Evolutionary conservation across 768 basidiomycete genomes (phyloP).

Genomic region (Trametes elegans): DNA sequence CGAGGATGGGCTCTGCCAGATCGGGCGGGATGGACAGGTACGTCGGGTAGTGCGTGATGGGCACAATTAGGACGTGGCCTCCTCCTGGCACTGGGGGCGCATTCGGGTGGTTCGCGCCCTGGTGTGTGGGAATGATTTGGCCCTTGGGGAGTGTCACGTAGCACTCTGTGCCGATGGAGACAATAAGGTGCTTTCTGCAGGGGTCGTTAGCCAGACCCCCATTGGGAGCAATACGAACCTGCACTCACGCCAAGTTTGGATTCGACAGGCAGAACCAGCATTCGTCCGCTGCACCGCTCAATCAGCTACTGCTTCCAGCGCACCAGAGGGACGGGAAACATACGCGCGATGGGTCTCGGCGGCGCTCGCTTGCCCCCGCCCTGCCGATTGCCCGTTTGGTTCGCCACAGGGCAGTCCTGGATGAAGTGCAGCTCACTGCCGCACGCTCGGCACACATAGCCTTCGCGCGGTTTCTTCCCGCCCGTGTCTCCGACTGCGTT

Average conservation of each 20-base stretch:
- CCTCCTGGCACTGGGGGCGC: conserved; percentile 76
- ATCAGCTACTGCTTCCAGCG: background rate
- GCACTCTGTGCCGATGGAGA: conserved; percentile 89
- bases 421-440: conserved; percentile 84
- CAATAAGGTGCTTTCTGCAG: conserved; percentile 89
- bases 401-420: conserved; percentile 79
- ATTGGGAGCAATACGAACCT: background rate
- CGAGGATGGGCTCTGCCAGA: conserved; percentile 67
- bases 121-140: conserved; percentile 83
- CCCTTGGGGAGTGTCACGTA: conserved; percentile 97
- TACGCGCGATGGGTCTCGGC: conserved; percentile 70
- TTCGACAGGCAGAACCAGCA: conserved; percentile 99
- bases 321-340: conserved; percentile 43
- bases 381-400: conserved; percentile 42
- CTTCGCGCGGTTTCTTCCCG: conserved; percentile 75
- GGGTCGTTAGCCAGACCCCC: background rate
- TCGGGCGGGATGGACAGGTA: conserved; percentile 79
- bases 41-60: conserved; percentile 92
- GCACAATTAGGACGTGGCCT: conserved; percentile 92
- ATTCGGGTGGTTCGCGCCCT: conserved; percentile 41
- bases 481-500: conserved; percentile 80
- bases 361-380: conserved; percentile 49
- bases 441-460: conserved; percentile 91
- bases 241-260: conserved; percentile 77
- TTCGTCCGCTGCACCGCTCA: conserved; percentile 62